phyloP scores from a whole-genome alignment of 306 rosid species.

The Datisca glomerata region DNA sequence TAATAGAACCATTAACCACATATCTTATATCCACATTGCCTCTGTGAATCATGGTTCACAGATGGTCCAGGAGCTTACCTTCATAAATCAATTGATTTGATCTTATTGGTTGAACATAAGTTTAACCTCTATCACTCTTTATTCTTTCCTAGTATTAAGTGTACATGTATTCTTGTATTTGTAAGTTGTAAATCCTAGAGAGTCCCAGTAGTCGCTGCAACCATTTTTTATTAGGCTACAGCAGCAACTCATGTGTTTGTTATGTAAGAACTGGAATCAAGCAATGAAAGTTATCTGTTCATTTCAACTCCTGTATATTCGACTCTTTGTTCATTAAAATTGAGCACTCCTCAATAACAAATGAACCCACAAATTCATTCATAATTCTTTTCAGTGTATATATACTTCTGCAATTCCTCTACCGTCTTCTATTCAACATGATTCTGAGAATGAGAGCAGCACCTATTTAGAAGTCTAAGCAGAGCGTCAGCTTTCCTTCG shows the following conservation, averaged over 20 bases:
- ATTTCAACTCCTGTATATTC: too few relatives aligned
- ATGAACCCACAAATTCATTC: too few relatives aligned
- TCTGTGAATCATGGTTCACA: constrained; percentile 82
- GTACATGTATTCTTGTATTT: constrained; percentile 6
- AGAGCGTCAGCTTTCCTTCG: constrained; percentile 77
- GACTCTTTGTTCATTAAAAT: too few relatives aligned
- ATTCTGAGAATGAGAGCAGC: constrained; percentile 57
- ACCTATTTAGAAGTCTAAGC: constrained; percentile 67
- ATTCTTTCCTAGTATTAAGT: not conserved
- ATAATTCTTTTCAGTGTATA: too few relatives aligned
- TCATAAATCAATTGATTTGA: constrained; percentile 13
- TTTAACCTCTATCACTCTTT: constrained; percentile 33
- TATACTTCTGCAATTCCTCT: constrained; percentile 4
- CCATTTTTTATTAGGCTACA: not conserved
- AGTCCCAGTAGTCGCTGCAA: not conserved
- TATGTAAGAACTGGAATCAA: constrained; percentile 15
- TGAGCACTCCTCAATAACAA: too few relatives aligned
- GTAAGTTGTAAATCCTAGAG: constrained; percentile 14
- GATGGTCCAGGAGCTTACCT: constrained; percentile 25
- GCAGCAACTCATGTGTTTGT: constrained; percentile 16
- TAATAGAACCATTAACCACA: constrained; percentile 20
- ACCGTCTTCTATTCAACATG: constrained; percentile 21
- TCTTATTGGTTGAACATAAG: constrained; percentile 50
- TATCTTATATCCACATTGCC: constrained; percentile 4
- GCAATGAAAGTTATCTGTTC: constrained; percentile 20